Percentiles rank a stretch among this genome's conserved stretches.
Conservation (phyloP, 2,329 filamentous ascomycete species). For the Exserohilum rostratum region DNA sequence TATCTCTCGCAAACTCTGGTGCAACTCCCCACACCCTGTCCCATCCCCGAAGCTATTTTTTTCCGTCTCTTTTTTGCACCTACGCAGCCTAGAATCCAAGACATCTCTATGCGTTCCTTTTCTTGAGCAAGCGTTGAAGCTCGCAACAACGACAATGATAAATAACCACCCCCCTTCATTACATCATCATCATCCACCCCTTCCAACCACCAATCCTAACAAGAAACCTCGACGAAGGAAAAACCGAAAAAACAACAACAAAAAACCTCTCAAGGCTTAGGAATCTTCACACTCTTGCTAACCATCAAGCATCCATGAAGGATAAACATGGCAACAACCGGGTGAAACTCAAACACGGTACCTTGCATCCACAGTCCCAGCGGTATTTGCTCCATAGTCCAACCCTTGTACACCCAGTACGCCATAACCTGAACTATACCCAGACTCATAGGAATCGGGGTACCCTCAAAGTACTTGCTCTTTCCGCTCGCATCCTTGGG, state of each 20-base stretch:
- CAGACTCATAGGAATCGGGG: constrained; percentile 90
- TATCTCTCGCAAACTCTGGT: no score
- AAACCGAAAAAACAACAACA: not conserved
- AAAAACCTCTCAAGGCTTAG: constrained; percentile 67
- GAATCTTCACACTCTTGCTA: constrained; percentile 91
- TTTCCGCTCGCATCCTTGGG: constrained; percentile 94
- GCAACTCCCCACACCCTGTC: no score
- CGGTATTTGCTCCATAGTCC: constrained; percentile 80
- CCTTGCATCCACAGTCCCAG: constrained; percentile 72
- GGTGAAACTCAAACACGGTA: constrained; percentile 80
- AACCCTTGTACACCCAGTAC: constrained; percentile 82
- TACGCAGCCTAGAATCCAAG: no score
- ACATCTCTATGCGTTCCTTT: no score
- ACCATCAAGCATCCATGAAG: constrained; percentile 94
- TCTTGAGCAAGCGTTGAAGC: no score
- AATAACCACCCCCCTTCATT: no score
- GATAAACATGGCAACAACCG: constrained; percentile 78
- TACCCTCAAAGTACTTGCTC: constrained; percentile 94
- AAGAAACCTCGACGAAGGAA: not conserved
- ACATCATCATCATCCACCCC: no score
- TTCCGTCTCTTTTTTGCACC: no score
- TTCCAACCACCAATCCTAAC: no score
- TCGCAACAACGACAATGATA: no score
- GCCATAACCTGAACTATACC: constrained; percentile 83
- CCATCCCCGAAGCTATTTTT: no score